Evolutionary conservation across 306 rosid species (phyloP), one percentile per base, ranked within the genome.

Genomic region (Cajanus cajan): DNA sequence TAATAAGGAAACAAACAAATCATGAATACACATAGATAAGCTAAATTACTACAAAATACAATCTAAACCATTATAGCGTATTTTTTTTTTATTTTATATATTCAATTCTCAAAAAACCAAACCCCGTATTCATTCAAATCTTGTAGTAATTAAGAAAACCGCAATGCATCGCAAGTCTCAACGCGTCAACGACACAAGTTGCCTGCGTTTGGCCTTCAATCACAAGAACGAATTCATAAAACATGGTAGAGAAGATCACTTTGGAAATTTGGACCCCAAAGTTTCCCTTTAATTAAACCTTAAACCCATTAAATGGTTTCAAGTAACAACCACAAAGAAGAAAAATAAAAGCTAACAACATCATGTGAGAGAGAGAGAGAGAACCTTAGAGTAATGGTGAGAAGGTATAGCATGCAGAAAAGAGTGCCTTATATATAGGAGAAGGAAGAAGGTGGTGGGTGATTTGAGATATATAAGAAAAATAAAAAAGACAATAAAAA

Each of bases 311-410:
- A 58, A 25, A 15, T 13, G 10, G 4, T 18, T 8, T 59, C 66
- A 59, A 59, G 10, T 11, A 58, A 58, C 8, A 58, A 28, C 41
- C 66, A 59, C 5, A 44, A n/a, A 18, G 47, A 44, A 70, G 18
- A 37, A 25, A n/a, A 71, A 6, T 24, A 24, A 67, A 64, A 63
- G 69, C 7, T n/a, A 4, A 28, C 43, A 61, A 61, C 10, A 7
- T 51, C 55, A 15, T 12, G 59, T 19, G 0, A 22, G 21, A 37
- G 61, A 16, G 14, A 24, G 73, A 68, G 48, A 39, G 33, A 73
- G 61, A 82, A 92, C 92, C 97, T 90, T 88, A 45, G 34, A 55
- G 58, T 4, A 51, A 61, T 41, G 68, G 0, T 28, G 81, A 72
- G 84, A 73, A 73, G 79, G n/a, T 44, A 73, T 12, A 33, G 61